These are phyloP conservation scores for Cytospora mali DNA, from an alignment of 2,329 filamentous ascomycete genomes.

Conservation along the genomic window DNA sequence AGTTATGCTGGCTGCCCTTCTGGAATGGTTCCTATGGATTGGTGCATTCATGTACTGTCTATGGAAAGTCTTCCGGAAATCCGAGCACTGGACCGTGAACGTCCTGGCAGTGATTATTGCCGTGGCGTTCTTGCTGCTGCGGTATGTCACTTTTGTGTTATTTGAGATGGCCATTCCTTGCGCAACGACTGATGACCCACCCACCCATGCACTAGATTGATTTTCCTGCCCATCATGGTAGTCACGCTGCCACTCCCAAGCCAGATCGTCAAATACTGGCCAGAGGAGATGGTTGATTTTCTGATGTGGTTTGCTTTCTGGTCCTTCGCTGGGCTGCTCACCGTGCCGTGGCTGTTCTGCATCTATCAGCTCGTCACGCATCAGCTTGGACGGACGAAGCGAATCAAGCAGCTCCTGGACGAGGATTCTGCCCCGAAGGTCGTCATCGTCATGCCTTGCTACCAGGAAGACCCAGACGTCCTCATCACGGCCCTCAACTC, in stretches of 20 bases:
- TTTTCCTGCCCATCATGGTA: slow-evolving; percentile 92
- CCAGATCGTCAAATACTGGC: slow-evolving; percentile 73
- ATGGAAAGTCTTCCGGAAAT: slow-evolving; percentile 84
- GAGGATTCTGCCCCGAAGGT: slow-evolving; percentile 88
- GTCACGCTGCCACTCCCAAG: slow-evolving; percentile 84
- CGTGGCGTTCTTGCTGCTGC: slow-evolving; percentile 70
- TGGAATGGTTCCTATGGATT: slow-evolving; percentile 96
- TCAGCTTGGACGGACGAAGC: slow-evolving; percentile 77
- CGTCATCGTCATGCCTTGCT: slow-evolving; percentile 95
- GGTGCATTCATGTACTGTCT: slow-evolving; percentile 93
- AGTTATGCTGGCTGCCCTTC: slow-evolving; percentile 79
- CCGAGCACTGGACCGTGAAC: slow-evolving; percentile 82
- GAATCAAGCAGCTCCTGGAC: slow-evolving; percentile 82
- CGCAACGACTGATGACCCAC: slow-evolving; percentile 5
- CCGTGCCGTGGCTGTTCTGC: slow-evolving; percentile 89
- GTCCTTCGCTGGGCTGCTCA: slow-evolving; percentile 83
- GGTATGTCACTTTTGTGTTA: slow-evolving; percentile 57
- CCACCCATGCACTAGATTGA: slow-evolving; percentile 56
- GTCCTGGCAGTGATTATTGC: slow-evolving; percentile 77
- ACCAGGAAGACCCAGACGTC: slow-evolving; percentile 85
- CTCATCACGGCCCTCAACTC: slow-evolving; percentile 87
- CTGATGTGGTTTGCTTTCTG: slow-evolving; percentile 97
- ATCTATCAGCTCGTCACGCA: slow-evolving; percentile 89
- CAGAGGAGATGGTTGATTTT: slow-evolving; percentile 64
- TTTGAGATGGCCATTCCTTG: not conserved